A percentile compares a stretch with the other conserved stretches of the same genome.
phyloP scores from a whole-genome alignment of 768 basidiomycete species.

The Agaricus sinodeliciosus region DNA sequence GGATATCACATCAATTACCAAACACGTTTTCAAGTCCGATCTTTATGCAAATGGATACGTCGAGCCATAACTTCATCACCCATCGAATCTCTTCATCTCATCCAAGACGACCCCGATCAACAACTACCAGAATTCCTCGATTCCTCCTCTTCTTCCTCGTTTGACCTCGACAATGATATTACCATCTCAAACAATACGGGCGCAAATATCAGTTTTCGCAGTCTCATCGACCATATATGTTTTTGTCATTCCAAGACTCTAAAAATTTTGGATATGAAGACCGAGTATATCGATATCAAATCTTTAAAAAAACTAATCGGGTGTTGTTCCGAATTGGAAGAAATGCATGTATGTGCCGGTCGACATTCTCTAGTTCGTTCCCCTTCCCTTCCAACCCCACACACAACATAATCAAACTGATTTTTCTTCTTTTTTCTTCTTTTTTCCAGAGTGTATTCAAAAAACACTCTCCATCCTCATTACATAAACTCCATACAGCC shows the following conservation, averaged over 20 bases:
- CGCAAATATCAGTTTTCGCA: slow-evolving; percentile 22
- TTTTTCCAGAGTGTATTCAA: slow-evolving; percentile 20
- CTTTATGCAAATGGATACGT: slow-evolving; percentile 36
- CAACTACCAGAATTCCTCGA: slow-evolving; percentile 1
- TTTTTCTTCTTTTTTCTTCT: not conserved
- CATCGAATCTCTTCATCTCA: slow-evolving; percentile 24
- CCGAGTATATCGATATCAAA: slow-evolving; percentile 23
- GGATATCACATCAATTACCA: slow-evolving; percentile 15
- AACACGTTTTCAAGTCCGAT: slow-evolving; percentile 19
- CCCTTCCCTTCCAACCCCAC: not conserved
- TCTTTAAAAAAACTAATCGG: slow-evolving; percentile 22
- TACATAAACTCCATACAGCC: slow-evolving; percentile 24
- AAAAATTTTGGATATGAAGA: slow-evolving; percentile 24
- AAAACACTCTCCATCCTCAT: slow-evolving; percentile 11
- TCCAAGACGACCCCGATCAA: slow-evolving; percentile 19
- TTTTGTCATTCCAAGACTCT: slow-evolving; percentile 25
- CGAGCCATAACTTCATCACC: slow-evolving; percentile 27
- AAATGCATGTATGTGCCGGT: slow-evolving; percentile 25
- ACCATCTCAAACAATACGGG: slow-evolving; percentile 1
- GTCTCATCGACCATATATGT: slow-evolving; percentile 33
- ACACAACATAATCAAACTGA: not conserved
- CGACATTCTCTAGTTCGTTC: slow-evolving; percentile 25
- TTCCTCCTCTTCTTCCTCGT: too few species aligned
- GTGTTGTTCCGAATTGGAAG: slow-evolving; percentile 28
- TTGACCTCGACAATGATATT: not conserved